Evolutionary conservation across 169 alveolate species (phyloP).

Genomic region (Pseudocohnilembus persalinus): DNA sequence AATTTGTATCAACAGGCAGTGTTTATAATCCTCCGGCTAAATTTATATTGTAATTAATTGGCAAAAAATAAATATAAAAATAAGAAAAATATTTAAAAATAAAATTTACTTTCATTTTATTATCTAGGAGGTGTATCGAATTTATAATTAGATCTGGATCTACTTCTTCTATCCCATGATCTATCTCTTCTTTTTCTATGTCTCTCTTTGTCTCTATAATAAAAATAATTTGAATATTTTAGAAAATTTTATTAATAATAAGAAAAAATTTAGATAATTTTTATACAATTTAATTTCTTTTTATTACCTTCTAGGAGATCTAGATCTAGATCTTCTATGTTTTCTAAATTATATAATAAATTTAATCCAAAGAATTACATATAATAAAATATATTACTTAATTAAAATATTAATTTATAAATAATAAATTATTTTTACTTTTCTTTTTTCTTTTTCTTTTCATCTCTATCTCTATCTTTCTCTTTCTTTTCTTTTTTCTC

Average conservation of each 20-base stretch:
- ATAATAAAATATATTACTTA: no score
- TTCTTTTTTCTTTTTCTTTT: not conserved
- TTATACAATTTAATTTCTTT: no score
- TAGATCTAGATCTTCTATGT: not conserved
- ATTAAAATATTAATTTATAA: no score
- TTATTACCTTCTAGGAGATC: not conserved
- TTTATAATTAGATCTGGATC: not conserved
- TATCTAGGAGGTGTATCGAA: not conserved
- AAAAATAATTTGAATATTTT: not conserved
- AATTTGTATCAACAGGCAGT: not conserved
- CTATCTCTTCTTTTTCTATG: not conserved
- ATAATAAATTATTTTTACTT: not conserved
- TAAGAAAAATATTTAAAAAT: no score
- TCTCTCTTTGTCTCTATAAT: not conserved
- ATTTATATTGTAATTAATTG: no score
- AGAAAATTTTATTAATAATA: no score
- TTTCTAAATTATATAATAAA: not conserved
- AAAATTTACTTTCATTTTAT: no score
- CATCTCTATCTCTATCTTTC: not conserved
- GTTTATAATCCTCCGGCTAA: not conserved
- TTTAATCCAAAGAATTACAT: no score
- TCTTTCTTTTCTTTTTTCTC: not conserved
- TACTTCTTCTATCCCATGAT: no score
- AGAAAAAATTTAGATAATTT: no score
- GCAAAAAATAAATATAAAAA: no score